phyloP scores from a whole-genome alignment of 306 rosid species.

The Dalbergia cultrata region DNA sequence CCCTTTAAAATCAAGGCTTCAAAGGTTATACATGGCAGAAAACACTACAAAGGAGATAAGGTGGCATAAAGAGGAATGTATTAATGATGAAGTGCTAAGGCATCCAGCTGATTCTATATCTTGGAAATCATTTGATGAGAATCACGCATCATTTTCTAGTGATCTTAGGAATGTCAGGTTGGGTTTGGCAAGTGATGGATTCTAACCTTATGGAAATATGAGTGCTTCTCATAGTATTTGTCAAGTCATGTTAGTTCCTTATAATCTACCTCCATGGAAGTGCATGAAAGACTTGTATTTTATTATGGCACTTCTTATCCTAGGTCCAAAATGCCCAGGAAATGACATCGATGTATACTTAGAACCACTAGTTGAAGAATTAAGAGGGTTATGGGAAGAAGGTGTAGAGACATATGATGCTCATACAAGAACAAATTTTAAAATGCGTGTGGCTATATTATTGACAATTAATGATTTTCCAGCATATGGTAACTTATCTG shows the following conservation, averaged over 20 bases:
- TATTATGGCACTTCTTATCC: neutral
- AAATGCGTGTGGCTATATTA: neutral
- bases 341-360: constrained; percentile 11
- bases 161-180: constrained; percentile 8
- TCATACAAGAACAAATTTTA: neutral
- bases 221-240: neutral
- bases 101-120: neutral
- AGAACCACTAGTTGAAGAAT: neutral
- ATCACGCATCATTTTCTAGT: neutral
- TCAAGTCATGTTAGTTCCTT: neutral
- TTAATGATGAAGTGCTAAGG: neutral
- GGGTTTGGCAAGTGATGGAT: neutral
- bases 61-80: neutral
- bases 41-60: neutral
- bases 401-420: neutral
- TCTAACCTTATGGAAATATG: constrained; percentile 1
- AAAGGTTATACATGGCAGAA: neutral
- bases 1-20: no score
- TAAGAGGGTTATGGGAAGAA: neutral
- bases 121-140: neutral
- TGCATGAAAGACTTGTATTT: neutral
- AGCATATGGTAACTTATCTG: neutral
- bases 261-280: neutral
- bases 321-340: neutral
- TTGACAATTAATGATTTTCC: neutral